These are phyloP conservation scores for Echeveria elegans DNA, from an alignment of 164 flowering plant species.

Conservation along the genomic window DNA sequence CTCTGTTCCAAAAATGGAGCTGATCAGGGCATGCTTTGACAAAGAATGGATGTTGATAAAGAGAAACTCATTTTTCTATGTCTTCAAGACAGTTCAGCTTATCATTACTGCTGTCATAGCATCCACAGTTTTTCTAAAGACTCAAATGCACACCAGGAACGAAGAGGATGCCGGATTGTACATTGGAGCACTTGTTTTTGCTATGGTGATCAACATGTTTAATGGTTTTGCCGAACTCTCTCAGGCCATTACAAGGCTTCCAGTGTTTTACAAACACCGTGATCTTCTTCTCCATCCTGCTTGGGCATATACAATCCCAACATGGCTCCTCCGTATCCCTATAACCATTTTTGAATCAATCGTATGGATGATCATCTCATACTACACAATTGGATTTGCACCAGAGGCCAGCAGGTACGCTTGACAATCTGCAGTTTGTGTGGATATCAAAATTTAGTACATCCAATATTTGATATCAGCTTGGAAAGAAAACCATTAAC, in stretches of 20 bases:
- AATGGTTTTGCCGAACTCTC: slow-evolving; percentile 89
- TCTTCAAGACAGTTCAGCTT: slow-evolving; percentile 78
- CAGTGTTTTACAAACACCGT: slow-evolving; percentile 92
- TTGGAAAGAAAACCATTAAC: not conserved
- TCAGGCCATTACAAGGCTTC: slow-evolving; percentile 64
- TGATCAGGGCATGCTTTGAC: slow-evolving; percentile 60
- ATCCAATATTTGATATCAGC: not conserved
- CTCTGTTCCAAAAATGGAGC: slow-evolving; percentile 52
- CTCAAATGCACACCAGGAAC: slow-evolving; percentile 37
- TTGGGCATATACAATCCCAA: slow-evolving; percentile 83
- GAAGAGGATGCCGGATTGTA: slow-evolving; percentile 57
- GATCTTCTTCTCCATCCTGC: slow-evolving; percentile 81
- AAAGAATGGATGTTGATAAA: slow-evolving; percentile 78
- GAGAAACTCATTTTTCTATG: slow-evolving; percentile 70
- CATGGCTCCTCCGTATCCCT: slow-evolving; percentile 56
- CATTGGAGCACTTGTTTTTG: slow-evolving; percentile 65
- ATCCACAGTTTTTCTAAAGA: slow-evolving; percentile 62
- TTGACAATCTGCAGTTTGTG: not conserved
- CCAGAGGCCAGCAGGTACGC: slow-evolving; percentile 83
- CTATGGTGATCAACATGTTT: slow-evolving; percentile 68
- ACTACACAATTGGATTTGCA: slow-evolving; percentile 82
- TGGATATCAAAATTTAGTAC: no score
- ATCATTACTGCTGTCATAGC: slow-evolving; percentile 49
- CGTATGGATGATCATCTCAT: slow-evolving; percentile 59
- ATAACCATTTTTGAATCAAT: slow-evolving; percentile 60